phyloP scores from a whole-genome alignment of 2,329 filamentous ascomycete species.

The Aspergillus chevalieri region DNA sequence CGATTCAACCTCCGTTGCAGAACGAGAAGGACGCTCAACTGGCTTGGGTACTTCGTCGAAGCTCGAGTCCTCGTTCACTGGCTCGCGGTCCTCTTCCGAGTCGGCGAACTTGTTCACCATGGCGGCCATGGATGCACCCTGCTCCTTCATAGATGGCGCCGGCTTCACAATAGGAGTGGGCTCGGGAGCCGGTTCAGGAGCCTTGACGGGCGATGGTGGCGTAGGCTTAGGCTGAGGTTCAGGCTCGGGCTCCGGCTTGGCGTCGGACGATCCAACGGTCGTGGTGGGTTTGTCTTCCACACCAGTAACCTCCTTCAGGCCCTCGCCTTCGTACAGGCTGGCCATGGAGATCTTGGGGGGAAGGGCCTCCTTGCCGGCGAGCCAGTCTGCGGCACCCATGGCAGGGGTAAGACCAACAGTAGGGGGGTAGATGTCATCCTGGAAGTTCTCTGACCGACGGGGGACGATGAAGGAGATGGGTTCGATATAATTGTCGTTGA shows the following conservation, averaged over 20 bases:
- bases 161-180: constrained; percentile 39
- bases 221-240: constrained; percentile 43
- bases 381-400: constrained; percentile 75
- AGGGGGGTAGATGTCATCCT: constrained; percentile 93
- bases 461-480: constrained; percentile 97
- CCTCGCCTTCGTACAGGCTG: constrained; percentile 79
- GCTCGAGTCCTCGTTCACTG: constrained; percentile 63
- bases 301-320: constrained; percentile 65
- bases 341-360: constrained; percentile 92
- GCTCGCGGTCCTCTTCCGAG: constrained; percentile 53
- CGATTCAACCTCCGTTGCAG: constrained; percentile 14
- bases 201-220: constrained; percentile 28
- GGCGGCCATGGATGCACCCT: constrained; percentile 77
- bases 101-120: constrained; percentile 85
- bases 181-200: constrained; percentile 15
- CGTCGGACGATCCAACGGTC: constrained; percentile 38
- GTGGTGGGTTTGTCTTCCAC: constrained; percentile 31
- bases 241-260: constrained; percentile 48
- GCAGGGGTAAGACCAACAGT: constrained; percentile 73
- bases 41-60: constrained; percentile 84
- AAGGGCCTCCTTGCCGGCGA: constrained; percentile 73
- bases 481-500: constrained; percentile 90
- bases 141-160: constrained; percentile 70
- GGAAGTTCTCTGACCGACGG: constrained; percentile 86
- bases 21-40: constrained; percentile 52